A percentile compares a stretch with the other conserved stretches of the same genome.
Evolutionary conservation across 179 eudicot genomes (phyloP).

Genomic region (Drosera spatulata): DNA sequence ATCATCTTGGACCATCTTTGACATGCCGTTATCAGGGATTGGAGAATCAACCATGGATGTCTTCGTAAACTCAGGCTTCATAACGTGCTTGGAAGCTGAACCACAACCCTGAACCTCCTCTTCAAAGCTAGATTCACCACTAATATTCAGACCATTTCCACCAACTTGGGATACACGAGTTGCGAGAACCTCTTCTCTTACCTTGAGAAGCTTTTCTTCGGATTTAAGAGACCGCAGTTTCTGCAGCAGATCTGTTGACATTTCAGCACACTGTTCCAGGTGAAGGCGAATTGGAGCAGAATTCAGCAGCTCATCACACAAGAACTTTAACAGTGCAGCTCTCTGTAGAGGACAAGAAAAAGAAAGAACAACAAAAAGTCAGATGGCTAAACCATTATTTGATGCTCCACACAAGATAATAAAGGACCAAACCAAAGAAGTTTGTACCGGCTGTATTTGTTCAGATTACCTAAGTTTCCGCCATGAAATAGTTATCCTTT

Average conservation of each 20-base stretch:
- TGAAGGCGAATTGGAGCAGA: conserved; percentile 62
- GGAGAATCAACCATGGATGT: conserved; percentile 9
- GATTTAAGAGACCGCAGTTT: conserved; percentile 49
- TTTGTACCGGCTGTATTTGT: too few relatives aligned
- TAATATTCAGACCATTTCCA: conserved; percentile 7
- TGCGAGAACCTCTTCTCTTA: conserved; percentile 51
- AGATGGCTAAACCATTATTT: too few relatives aligned
- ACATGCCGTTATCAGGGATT: conserved; percentile 7
- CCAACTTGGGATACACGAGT: conserved; percentile 24
- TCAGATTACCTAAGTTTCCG: too few relatives aligned
- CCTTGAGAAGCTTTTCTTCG: conserved; percentile 49
- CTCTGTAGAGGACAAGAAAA: conserved; percentile 40
- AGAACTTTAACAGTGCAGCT: conserved; percentile 50
- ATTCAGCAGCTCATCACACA: conserved; percentile 72
- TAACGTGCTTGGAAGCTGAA: conserved; percentile 11
- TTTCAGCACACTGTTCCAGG: conserved; percentile 51
- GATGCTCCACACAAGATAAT: too few relatives aligned
- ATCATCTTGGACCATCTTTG: conserved; percentile 1
- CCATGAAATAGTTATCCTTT: too few relatives aligned
- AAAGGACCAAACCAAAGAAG: too few relatives aligned
- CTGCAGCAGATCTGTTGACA: conserved; percentile 64
- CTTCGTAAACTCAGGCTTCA: conserved; percentile 12
- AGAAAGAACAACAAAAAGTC: conserved; percentile 1
- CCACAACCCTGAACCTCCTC: conserved; percentile 7
- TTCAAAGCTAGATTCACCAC: conserved; percentile 9